A percentile compares a stretch with the other conserved stretches of the same genome.
These are phyloP conservation scores for Aspergillus ellipticus DNA, from an alignment of 495 filamentous ascomycete species.

Conservation along the genomic window DNA sequence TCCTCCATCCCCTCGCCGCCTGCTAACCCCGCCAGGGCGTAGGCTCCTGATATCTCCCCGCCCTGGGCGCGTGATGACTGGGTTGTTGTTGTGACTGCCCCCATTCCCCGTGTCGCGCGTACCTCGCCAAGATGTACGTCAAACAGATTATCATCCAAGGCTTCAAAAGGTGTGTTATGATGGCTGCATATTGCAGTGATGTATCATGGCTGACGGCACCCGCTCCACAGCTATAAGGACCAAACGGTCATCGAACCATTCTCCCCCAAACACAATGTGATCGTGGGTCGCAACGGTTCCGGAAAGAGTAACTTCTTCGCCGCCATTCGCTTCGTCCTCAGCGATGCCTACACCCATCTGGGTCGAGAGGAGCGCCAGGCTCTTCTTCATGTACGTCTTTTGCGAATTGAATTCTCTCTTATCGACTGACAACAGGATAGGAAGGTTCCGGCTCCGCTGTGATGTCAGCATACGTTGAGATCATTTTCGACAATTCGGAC, in stretches of 20 bases:
- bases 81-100: conserved; percentile 24
- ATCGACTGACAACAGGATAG: conserved; percentile 37
- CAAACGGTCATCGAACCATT: conserved; percentile 98
- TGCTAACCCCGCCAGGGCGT: not conserved
- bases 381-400: conserved; percentile 67
- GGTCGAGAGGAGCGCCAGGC: conserved; percentile 93
- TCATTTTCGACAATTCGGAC: conserved; percentile 97
- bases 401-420: not conserved
- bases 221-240: conserved; percentile 83
- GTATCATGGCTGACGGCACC: not conserved
- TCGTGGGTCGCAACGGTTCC: conserved; percentile 97
- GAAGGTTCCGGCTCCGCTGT: conserved; percentile 96
- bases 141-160: conserved; percentile 99
- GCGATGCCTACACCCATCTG: conserved; percentile 96
- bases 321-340: conserved; percentile 96
- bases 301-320: conserved; percentile 99
- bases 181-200: no score
- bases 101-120: conserved; percentile 31
- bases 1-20: conserved; percentile 1
- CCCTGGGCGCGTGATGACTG: conserved; percentile 37
- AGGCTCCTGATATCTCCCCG: conserved; percentile 11
- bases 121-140: conserved; percentile 77
- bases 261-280: conserved; percentile 96
- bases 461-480: conserved; percentile 98
- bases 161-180: conserved; percentile 81